Percentiles rank a stretch among this genome's conserved stretches.
Evolutionary conservation across 202 grass and related monocot species (phyloP).

Genomic region (Saccharum hybrid): DNA sequence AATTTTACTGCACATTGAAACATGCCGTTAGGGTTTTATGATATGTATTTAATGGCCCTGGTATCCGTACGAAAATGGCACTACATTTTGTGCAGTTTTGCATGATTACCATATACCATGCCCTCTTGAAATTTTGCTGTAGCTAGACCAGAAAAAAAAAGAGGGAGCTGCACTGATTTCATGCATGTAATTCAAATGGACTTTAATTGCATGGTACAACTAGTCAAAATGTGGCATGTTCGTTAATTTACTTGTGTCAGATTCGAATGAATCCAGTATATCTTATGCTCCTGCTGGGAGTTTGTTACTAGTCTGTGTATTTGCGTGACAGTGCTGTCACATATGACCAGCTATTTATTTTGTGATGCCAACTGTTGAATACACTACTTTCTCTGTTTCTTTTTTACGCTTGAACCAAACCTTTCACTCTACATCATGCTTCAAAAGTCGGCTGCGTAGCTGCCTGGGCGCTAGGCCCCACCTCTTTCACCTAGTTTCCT

Average conservation of each 20-base stretch:
- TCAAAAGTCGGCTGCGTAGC: not conserved
- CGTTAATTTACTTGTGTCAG: not conserved
- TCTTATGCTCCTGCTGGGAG: not conserved
- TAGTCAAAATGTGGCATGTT: not conserved
- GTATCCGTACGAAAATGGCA: constrained; percentile 13
- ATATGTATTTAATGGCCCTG: not conserved
- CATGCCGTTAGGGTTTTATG: constrained; percentile 45
- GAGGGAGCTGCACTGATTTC: not conserved
- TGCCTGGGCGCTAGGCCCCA: not conserved
- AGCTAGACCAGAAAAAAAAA: not conserved
- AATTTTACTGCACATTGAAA: constrained; percentile 35
- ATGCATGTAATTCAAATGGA: constrained; percentile 1
- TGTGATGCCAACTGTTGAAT: too few species aligned
- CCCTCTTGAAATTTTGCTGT: not conserved
- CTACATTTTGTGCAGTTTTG: not conserved
- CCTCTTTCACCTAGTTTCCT: not conserved
- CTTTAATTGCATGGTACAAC: not conserved
- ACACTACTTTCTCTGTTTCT: too few species aligned
- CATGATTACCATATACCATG: not conserved
- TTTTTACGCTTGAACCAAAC: too few species aligned
- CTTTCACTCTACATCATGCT: too few species aligned
- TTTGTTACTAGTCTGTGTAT: too few species aligned
- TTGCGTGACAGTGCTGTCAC: too few species aligned
- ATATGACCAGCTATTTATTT: too few species aligned
- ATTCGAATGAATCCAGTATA: not conserved